These are phyloP conservation scores for Jaltomata sinuosa DNA, from an alignment of 257 asterid genomes.

Conservation along the genomic window DNA sequence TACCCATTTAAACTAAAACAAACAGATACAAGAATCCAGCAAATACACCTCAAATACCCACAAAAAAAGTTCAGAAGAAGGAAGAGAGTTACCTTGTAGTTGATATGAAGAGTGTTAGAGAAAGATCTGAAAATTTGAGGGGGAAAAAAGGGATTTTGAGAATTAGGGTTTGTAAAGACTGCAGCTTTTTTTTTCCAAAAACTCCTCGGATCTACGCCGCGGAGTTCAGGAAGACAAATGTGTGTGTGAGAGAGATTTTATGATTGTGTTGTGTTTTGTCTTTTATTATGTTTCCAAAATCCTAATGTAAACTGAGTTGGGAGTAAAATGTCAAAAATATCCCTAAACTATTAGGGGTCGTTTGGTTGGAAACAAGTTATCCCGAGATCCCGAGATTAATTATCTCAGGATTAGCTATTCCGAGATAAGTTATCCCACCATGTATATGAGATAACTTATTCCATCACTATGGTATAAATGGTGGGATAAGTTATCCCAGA, in stretches of 20 bases:
- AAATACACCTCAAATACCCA: neutral
- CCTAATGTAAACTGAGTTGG: neutral
- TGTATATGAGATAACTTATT: too few species aligned
- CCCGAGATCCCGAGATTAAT: too few species aligned
- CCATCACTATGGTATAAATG: too few species aligned
- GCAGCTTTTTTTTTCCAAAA: neutral
- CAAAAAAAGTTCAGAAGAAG: too few species aligned
- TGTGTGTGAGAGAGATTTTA: neutral
- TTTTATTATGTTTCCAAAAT: neutral
- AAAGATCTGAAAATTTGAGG: neutral
- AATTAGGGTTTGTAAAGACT: neutral
- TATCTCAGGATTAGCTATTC: too few species aligned
- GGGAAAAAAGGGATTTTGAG: neutral
- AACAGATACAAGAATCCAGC: neutral
- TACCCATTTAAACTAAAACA: neutral
- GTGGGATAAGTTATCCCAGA: too few species aligned
- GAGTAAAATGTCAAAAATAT: too few species aligned
- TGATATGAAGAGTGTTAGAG: neutral
- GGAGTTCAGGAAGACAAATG: slow-evolving; percentile 5
- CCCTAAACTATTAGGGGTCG: too few species aligned
- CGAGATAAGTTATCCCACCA: too few species aligned
- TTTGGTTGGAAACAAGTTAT: too few species aligned
- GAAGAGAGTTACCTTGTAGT: neutral
- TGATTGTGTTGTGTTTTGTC: neutral
- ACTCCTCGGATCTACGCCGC: slow-evolving; percentile 18